phyloP scores from a whole-genome alignment of 23 red algal genomes.

The Pyropia yezoensis region DNA sequence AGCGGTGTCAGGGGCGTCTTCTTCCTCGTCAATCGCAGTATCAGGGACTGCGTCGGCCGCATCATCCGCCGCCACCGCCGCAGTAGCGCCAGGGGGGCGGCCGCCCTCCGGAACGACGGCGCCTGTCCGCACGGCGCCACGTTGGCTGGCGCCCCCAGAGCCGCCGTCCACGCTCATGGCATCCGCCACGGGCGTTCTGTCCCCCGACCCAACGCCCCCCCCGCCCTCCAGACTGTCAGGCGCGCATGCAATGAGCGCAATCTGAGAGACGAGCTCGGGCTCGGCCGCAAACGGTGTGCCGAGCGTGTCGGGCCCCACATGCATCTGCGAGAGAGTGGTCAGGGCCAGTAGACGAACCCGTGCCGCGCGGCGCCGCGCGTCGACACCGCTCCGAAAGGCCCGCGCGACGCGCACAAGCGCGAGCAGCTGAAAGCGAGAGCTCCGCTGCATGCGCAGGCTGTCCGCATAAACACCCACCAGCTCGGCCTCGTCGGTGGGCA shows the following conservation, averaged over 20 bases:
- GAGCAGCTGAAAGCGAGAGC: constrained; percentile 28
- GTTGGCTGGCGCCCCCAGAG: too few relatives aligned
- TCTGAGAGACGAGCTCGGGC: constrained; percentile 44
- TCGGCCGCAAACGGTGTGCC: constrained; percentile 20
- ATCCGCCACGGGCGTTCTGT: too few relatives aligned
- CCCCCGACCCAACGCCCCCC: too few relatives aligned
- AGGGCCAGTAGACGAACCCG: constrained; percentile 40
- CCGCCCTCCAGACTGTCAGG: neutral
- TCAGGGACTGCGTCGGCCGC: too few relatives aligned
- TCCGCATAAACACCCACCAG: constrained; percentile 28
- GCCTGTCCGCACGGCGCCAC: too few relatives aligned
- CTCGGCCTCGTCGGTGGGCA: constrained; percentile 32
- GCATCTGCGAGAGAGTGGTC: constrained; percentile 42
- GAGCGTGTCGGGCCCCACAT: constrained; percentile 11
- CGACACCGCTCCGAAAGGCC: constrained; percentile 23
- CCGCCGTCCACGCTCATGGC: too few relatives aligned
- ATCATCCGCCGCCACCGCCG: too few relatives aligned
- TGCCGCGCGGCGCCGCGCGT: constrained; percentile 18
- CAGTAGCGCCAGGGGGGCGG: too few relatives aligned
- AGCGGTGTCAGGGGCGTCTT: too few relatives aligned
- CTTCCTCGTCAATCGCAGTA: too few relatives aligned
- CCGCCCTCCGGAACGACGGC: too few relatives aligned
- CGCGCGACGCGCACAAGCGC: constrained; percentile 23
- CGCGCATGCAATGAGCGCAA: constrained; percentile 23
- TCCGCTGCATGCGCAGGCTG: constrained; percentile 26